Evolutionary conservation across 371 early-diverging fungal genomes (phyloP).

Genomic region (Umbelopsis sp.): DNA sequence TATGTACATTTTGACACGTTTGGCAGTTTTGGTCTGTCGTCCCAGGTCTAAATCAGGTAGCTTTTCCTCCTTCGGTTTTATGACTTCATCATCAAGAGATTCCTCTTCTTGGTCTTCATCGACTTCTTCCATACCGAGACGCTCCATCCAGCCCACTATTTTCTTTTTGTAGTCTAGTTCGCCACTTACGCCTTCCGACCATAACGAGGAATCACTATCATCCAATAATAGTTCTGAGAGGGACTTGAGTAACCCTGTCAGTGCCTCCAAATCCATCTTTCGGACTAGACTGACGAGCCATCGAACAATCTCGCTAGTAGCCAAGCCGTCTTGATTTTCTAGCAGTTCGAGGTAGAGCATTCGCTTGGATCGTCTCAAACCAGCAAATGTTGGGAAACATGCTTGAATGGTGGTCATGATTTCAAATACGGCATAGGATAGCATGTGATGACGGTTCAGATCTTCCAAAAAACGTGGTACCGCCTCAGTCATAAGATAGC

Average conservation of each 20-base stretch:
- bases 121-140: slow-evolving; percentile 14
- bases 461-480: slow-evolving; percentile 44
- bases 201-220: neutral
- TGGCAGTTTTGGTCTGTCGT: slow-evolving; percentile 55
- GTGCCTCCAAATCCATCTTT: slow-evolving; percentile 29
- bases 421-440: slow-evolving; percentile 56
- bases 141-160: slow-evolving; percentile 1
- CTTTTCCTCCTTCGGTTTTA: slow-evolving; percentile 6
- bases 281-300: slow-evolving; percentile 32
- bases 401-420: slow-evolving; percentile 55
- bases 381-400: slow-evolving; percentile 45
- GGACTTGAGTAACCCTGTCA: slow-evolving; percentile 21
- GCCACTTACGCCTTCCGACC: neutral
- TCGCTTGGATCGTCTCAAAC: slow-evolving; percentile 51
- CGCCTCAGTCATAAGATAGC: slow-evolving; percentile 42
- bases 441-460: slow-evolving; percentile 52
- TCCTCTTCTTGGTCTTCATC: slow-evolving; percentile 28
- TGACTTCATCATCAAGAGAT: slow-evolving; percentile 17
- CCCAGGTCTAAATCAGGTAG: slow-evolving; percentile 34
- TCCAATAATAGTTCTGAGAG: slow-evolving; percentile 19
- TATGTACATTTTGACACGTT: slow-evolving; percentile 40
- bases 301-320: slow-evolving; percentile 23
- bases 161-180: slow-evolving; percentile 28
- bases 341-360: slow-evolving; percentile 58
- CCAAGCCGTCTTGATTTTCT: slow-evolving; percentile 36